Evolutionary conservation across 306 rosid species (phyloP).

Genomic region (Mimosa bimucronata): DNA sequence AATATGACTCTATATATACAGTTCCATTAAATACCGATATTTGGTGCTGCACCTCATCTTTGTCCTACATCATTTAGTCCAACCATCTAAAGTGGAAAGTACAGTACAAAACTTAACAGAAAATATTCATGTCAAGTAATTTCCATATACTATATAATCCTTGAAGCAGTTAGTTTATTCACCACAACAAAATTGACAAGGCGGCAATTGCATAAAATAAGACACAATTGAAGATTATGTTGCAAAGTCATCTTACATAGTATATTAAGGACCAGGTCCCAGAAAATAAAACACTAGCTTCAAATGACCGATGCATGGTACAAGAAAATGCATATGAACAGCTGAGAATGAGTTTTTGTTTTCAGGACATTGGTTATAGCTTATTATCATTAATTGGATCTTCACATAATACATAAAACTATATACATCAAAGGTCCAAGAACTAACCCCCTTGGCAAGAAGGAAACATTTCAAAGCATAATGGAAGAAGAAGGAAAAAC

Average conservation of each 20-base stretch:
- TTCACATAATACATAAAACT: neutral
- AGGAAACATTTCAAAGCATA: too few species aligned
- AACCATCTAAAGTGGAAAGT: neutral
- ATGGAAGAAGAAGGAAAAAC: too few species aligned
- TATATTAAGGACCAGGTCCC: neutral
- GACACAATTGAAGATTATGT: neutral
- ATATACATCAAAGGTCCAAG: neutral
- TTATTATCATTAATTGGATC: neutral
- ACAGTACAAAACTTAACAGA: neutral
- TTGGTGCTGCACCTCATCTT: conserved; percentile 65
- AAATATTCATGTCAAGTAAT: neutral
- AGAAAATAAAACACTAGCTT: neutral
- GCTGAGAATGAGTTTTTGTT: neutral
- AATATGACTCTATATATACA: too few species aligned
- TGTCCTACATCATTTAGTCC: conserved; percentile 27
- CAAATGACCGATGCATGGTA: neutral
- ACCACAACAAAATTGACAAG: neutral
- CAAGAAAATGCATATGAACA: neutral
- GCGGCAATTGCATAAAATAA: neutral
- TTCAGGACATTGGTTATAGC: neutral
- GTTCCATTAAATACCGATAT: too few species aligned
- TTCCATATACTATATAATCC: neutral
- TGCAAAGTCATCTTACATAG: neutral
- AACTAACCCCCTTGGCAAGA: conserved; percentile 45
- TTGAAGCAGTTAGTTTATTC: neutral